These are phyloP conservation scores for Penicillium dipodomyicola DNA, from an alignment of 495 filamentous ascomycete species.

Conservation along the genomic window DNA sequence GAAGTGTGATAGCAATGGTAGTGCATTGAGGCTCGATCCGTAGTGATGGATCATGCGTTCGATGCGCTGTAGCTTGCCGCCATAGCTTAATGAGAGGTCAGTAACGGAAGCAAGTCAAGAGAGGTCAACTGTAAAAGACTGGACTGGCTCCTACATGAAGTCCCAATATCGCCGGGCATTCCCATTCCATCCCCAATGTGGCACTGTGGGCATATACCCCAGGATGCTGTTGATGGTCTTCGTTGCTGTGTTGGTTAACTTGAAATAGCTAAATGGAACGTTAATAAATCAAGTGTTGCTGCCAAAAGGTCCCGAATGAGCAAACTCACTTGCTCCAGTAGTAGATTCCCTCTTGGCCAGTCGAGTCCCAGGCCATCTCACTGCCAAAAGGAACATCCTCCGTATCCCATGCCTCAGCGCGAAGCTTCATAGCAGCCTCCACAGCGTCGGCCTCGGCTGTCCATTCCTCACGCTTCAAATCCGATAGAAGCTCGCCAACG, in stretches of 20 bases:
- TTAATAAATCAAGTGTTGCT: neutral
- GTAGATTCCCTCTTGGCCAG: neutral
- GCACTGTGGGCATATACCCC: neutral
- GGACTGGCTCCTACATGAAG: neutral
- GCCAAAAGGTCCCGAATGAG: neutral
- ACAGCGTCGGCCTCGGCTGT: conserved; percentile 33
- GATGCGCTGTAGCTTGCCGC: conserved; percentile 45
- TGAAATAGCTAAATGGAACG: neutral
- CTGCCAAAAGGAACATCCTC: conserved; percentile 51
- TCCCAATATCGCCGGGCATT: neutral
- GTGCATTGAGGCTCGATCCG: conserved; percentile 52
- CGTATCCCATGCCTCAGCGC: conserved; percentile 42
- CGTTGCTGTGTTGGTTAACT: neutral
- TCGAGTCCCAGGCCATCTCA: conserved; percentile 54
- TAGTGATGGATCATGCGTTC: conserved; percentile 58
- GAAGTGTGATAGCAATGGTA: conserved; percentile 48
- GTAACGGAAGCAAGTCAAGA: neutral
- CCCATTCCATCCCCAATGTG: neutral
- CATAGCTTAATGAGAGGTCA: neutral
- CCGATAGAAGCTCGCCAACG: conserved; percentile 43
- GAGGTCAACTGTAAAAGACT: neutral
- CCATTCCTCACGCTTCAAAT: conserved; percentile 36
- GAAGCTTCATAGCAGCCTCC: conserved; percentile 38
- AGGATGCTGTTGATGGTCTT: neutral
- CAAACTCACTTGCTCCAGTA: neutral